phyloP scores from a whole-genome alignment of 2,329 filamentous ascomycete species.

The Amauroascus verrucosus region DNA sequence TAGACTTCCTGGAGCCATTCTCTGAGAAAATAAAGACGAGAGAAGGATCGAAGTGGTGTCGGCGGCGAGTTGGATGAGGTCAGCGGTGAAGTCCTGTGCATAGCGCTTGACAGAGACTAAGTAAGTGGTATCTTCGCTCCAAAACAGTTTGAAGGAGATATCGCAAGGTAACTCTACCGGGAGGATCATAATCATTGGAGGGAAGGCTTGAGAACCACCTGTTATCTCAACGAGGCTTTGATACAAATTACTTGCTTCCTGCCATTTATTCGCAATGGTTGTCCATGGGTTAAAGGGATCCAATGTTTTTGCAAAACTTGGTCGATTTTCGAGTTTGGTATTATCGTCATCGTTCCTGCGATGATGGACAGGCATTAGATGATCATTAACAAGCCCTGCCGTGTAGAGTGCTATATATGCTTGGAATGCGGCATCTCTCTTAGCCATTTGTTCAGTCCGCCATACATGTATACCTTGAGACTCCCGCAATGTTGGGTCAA shows the following conservation, averaged over 20 bases:
- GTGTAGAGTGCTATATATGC: constrained; percentile 62
- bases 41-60: constrained; percentile 18
- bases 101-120: constrained; percentile 16
- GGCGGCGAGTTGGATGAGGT: constrained; percentile 12
- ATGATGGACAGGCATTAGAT: constrained; percentile 54
- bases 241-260: constrained; percentile 14
- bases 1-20: constrained; percentile 13
- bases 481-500: constrained; percentile 53
- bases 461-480: constrained; percentile 48
- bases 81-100: constrained; percentile 1
- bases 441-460: constrained; percentile 60
- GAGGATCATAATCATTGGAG: constrained; percentile 19
- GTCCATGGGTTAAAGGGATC: constrained; percentile 32
- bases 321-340: constrained; percentile 26
- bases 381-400: constrained; percentile 63
- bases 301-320: constrained; percentile 24
- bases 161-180: constrained; percentile 20
- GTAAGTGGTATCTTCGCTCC: constrained; percentile 22
- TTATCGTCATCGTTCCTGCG: constrained; percentile 29
- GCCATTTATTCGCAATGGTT: constrained; percentile 26
- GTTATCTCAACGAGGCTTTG: constrained; percentile 19
- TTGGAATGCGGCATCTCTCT: constrained; percentile 72
- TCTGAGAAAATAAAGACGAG: constrained; percentile 18
- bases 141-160: constrained; percentile 23
- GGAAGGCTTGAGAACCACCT: constrained; percentile 10